A percentile compares a stretch with the other conserved stretches of the same genome.
phyloP scores from a whole-genome alignment of 371 early-diverging fungal species.

The Thermomucor indicae-seudaticae region DNA sequence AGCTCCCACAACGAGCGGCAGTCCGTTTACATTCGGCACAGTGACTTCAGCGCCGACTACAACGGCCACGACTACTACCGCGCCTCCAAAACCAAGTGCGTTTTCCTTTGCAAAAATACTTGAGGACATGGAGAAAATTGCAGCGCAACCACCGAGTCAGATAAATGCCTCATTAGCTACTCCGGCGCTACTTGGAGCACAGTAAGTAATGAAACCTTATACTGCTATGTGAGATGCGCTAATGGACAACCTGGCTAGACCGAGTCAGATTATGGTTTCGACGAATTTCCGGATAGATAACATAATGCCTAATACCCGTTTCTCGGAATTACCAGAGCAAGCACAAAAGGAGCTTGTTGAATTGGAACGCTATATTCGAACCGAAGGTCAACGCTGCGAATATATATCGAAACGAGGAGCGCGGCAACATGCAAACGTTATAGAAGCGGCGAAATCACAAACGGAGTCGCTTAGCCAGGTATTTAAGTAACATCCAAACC shows the following conservation, averaged over 20 bases:
- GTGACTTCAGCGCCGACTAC: neutral
- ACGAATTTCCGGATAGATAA: conserved; percentile 45
- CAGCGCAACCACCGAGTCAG: conserved; percentile 26
- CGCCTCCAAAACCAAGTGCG: conserved; percentile 15
- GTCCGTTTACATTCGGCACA: conserved; percentile 4
- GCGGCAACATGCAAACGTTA: conserved; percentile 24
- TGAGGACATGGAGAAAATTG: conserved; percentile 20
- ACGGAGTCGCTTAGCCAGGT: conserved; percentile 32
- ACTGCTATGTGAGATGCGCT: neutral
- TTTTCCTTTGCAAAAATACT: conserved; percentile 31
- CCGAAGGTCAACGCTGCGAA: conserved; percentile 33
- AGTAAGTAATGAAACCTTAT: too few species aligned
- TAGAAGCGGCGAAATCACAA: conserved; percentile 19
- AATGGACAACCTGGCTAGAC: conserved; percentile 10
- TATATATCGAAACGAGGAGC: conserved; percentile 28
- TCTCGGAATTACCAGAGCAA: conserved; percentile 38
- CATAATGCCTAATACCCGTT: conserved; percentile 30
- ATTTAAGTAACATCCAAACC: neutral
- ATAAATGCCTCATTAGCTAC: conserved; percentile 28
- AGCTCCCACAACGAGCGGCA: conserved; percentile 3
- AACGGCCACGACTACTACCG: conserved; percentile 5
- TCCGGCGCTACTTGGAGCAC: conserved; percentile 18
- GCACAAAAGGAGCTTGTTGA: conserved; percentile 41
- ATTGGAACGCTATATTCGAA: conserved; percentile 32
- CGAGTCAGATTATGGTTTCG: conserved; percentile 27